These are phyloP conservation scores for Ophiostoma sp. DNA, from an alignment of 2,329 filamentous ascomycete species.

Conservation along the genomic window DNA sequence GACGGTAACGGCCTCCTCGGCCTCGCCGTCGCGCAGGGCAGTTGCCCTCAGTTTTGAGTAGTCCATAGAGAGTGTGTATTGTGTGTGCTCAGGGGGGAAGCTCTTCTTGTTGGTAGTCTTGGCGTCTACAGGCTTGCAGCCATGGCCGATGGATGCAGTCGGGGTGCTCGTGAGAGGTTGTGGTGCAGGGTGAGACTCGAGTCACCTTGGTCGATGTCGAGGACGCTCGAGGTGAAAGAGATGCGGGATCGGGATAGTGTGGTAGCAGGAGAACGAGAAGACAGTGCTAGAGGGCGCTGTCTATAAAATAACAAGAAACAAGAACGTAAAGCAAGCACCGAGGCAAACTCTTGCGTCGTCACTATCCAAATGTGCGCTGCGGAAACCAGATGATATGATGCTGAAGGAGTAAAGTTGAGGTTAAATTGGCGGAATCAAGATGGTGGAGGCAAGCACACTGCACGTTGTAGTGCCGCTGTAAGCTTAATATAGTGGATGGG, in stretches of 20 bases:
- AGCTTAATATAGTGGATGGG: not conserved
- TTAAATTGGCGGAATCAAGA: no score
- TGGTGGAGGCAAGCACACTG: no score
- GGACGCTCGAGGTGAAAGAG: not conserved
- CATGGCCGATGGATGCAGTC: not conserved
- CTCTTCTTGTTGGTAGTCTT: not conserved
- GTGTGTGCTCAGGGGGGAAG: not conserved
- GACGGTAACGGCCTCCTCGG: constrained; percentile 96
- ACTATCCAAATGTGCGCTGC: no score
- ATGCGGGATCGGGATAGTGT: not conserved
- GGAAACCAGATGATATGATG: no score
- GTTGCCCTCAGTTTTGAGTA: constrained; percentile 75
- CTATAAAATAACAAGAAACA: no score
- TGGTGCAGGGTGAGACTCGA: no score
- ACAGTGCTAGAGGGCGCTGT: no score
- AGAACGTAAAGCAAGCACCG: no score
- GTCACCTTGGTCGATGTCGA: not conserved
- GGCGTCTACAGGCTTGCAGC: not conserved
- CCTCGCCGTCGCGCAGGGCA: constrained; percentile 76
- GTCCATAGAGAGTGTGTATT: constrained; percentile 51
- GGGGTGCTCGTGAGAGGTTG: not conserved
- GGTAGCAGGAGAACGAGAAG: not conserved
- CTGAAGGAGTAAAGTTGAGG: no score
- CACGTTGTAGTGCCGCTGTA: no score
- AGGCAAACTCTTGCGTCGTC: no score